These are phyloP conservation scores for Pestalotiopsis sp. DNA, from an alignment of 2,329 filamentous ascomycete species.

Conservation along the genomic window DNA sequence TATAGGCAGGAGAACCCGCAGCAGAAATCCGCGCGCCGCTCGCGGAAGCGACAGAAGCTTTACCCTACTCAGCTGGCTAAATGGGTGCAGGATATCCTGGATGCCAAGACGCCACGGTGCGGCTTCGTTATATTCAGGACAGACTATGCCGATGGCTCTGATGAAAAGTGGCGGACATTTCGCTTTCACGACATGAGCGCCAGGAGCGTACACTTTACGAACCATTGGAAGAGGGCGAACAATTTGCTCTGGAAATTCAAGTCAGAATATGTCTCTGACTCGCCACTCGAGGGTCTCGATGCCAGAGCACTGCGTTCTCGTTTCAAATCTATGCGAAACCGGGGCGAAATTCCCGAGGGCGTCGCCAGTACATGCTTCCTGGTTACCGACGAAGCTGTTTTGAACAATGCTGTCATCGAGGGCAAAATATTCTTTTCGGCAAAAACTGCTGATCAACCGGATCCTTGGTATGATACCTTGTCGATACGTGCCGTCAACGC, in stretches of 20 bases:
- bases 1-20: background rate
- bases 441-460: background rate
- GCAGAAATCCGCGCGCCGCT: background rate
- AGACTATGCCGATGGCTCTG: background rate
- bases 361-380: background rate
- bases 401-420: background rate
- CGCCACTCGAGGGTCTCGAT: background rate
- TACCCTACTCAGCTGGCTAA: background rate
- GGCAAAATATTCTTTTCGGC: background rate
- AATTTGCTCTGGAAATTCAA: background rate
- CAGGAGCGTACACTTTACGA: background rate
- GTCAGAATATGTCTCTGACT: background rate
- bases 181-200: background rate
- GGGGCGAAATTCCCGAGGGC: background rate
- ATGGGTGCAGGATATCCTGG: background rate
- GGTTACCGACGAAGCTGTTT: background rate
- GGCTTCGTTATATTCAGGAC: background rate
- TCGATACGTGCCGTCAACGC: background rate
- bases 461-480: background rate
- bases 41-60: background rate
- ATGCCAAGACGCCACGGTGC: background rate
- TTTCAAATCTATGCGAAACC: background rate
- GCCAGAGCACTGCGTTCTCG: background rate
- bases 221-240: background rate
- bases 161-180: background rate